These are phyloP conservation scores for Flammula alnicola DNA, from an alignment of 1,284 basidiomycete species.

Conservation along the genomic window DNA sequence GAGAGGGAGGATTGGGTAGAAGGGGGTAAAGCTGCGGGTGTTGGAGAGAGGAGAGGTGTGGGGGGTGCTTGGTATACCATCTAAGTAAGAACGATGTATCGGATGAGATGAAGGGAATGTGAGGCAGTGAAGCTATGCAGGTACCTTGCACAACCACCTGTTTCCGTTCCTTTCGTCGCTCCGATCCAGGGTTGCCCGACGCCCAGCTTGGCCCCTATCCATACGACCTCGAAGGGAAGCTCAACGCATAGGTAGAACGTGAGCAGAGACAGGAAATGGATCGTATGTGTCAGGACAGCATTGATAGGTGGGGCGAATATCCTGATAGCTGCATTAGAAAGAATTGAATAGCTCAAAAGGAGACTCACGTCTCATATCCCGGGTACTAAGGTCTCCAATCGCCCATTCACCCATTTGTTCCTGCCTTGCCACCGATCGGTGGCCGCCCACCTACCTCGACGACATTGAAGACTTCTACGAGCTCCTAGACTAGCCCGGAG, in stretches of 20 bases:
- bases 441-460: slow-evolving; percentile 82
- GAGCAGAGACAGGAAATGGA: slow-evolving; percentile 78
- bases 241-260: slow-evolving; percentile 82
- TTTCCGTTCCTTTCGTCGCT: too few species aligned
- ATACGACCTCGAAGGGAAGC: slow-evolving; percentile 74
- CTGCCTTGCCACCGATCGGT: slow-evolving; percentile 70
- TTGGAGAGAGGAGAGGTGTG: slow-evolving; percentile 47
- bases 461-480: slow-evolving; percentile 81
- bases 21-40: slow-evolving; percentile 22
- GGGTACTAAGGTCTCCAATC: slow-evolving; percentile 76
- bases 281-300: slow-evolving; percentile 75
- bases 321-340: slow-evolving; percentile 42
- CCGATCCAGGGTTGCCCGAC: slow-evolving; percentile 76
- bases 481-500: slow-evolving; percentile 73
- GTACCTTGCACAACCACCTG: too few species aligned
- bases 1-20: slow-evolving; percentile 5
- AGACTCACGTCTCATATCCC: slow-evolving; percentile 68
- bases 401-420: slow-evolving; percentile 83
- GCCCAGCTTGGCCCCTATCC: slow-evolving; percentile 66
- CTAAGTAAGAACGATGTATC: too few species aligned
- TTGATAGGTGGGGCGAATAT: slow-evolving; percentile 81
- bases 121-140: too few species aligned
- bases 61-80: too few species aligned
- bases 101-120: too few species aligned
- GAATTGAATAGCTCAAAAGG: not conserved